Evolutionary conservation across 257 asterid genomes (phyloP).

Genomic region (Lavandula angustifolia): DNA sequence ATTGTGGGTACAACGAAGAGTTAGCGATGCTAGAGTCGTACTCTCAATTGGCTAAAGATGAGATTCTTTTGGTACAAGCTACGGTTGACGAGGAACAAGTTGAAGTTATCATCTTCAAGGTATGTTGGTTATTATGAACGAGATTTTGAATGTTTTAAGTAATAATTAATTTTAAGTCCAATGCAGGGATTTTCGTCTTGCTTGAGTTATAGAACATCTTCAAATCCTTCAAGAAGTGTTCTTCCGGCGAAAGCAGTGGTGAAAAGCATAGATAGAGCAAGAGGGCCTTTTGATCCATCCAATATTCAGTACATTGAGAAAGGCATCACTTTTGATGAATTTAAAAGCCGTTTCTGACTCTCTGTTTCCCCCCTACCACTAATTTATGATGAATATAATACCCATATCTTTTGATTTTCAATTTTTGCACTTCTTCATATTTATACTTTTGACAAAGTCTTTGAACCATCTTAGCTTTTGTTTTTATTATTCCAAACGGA

Average conservation of each 20-base stretch:
- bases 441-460: too few species aligned
- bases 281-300: slow-evolving; percentile 75
- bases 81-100: slow-evolving; percentile 53
- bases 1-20: slow-evolving; percentile 50
- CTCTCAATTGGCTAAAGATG: slow-evolving; percentile 48
- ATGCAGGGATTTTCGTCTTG: slow-evolving; percentile 75
- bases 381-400: too few species aligned
- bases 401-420: too few species aligned
- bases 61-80: slow-evolving; percentile 61
- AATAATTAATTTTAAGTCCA: too few species aligned
- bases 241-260: slow-evolving; percentile 67
- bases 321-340: slow-evolving; percentile 48
- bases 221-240: slow-evolving; percentile 75
- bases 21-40: slow-evolving; percentile 60
- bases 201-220: slow-evolving; percentile 51
- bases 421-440: too few species aligned
- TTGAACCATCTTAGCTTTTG: too few species aligned
- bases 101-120: slow-evolving; percentile 68
- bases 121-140: not conserved
- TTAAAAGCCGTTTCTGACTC: slow-evolving; percentile 41
- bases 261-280: slow-evolving; percentile 56
- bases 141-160: too few species aligned
- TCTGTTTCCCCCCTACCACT: not conserved
- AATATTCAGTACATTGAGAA: slow-evolving; percentile 56
- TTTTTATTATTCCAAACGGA: too few species aligned